Evolutionary conservation across 768 basidiomycete species (phyloP), one percentile per base, ranked within the genome.

Genomic region (Auriscalpium orientale): DNA sequence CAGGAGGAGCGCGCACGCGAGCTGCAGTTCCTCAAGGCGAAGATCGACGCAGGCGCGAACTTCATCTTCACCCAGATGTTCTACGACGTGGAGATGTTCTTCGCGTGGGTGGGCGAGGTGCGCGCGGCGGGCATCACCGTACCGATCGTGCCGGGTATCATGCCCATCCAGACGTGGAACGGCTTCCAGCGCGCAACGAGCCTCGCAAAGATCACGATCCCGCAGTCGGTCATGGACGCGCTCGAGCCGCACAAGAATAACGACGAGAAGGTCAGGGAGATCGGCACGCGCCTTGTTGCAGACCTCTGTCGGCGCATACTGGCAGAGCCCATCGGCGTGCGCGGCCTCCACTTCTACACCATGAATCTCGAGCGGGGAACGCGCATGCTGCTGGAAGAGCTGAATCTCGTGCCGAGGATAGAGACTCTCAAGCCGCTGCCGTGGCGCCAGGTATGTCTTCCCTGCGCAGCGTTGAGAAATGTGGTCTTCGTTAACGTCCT

Each of bases 1-100:
- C 79, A 81, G 0, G 87, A 85, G 48, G 86, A 93, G 64, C 80
- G 80, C 44, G 82, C 79, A 33, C 80, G 80, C 53, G 95, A 98
- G 70, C 85, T 97, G 72, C 71, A 78, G 56, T 95, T 80, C 70
- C 77, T 97, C 60, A 95, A 95, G 72, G 85, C 89, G 61, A 98
- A 98, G 71, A 73, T 95, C 56, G 93, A 95, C 60, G 89, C 84
- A 10, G 94, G 95, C 40, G 89, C 86, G 58, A 79, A 84, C 67
- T 91, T 95, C 73, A 97, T 98, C 71, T 97, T 98, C 76, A 97
- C 95, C 0, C 95, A 98, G 71, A 93, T 98, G 91, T 98, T 98
- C 75, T 97, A 95, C 73, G 95, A 97, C 64, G 85, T 87, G 49
- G 80, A 91, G 36, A 67, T 98, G 63, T 98, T 99, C 74, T 84